Base-by-base conservation (phyloP, 139 green algal species). In the Protoeuglena noctilucae region DNA sequence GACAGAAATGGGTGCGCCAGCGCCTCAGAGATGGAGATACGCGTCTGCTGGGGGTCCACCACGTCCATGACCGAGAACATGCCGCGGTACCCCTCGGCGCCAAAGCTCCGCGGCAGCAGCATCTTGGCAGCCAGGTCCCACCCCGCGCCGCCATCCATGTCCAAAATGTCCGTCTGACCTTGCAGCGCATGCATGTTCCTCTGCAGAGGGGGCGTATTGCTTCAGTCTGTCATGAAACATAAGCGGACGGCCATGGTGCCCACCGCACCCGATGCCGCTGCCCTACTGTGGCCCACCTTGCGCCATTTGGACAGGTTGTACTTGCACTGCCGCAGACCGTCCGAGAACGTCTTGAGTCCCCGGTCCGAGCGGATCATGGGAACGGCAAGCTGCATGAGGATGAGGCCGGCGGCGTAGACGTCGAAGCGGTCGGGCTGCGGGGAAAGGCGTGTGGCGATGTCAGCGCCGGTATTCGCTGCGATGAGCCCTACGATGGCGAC, bases 351-450 rank as follows among this genome's bases (percentile, higher is more conserved):
- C 25, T 68, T 66, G 17, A 95, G 71, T 0, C 51, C 71, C 0
- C 62, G 53, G 5, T 75, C 57, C 21, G 50, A 68, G 58, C 83
- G 72, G 68, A 90, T 65, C 40, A 57, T 59, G 14, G 83, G 76
- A 26, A 95, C 17, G 1, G 67, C 66, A 26, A 94, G 70, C 69
- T 92, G 80, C 58, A 71, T 66, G 40, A 69, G 31, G 49, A 63
- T 51, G 24, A 69, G 51, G 22, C 62, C 62, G 57, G 55, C 55
- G 7, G 60, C 75, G 74, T 82, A 95, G 56, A 83, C 84, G 71
- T 95, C 86, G 60, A 95, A 95, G 51, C 78, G 74, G 66, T 95
- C 86, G 1, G 86, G 86, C 21, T n/a, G n/a, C n/a, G n/a, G n/a
- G n/a, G n/a, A n/a, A n/a, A n/a, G n/a, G n/a, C n/a, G n/a, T n/a